Percentiles rank a stretch among this genome's conserved stretches.
Evolutionary conservation across 1,139 yeast species (phyloP).

Genomic region (Taphrina confusa): DNA sequence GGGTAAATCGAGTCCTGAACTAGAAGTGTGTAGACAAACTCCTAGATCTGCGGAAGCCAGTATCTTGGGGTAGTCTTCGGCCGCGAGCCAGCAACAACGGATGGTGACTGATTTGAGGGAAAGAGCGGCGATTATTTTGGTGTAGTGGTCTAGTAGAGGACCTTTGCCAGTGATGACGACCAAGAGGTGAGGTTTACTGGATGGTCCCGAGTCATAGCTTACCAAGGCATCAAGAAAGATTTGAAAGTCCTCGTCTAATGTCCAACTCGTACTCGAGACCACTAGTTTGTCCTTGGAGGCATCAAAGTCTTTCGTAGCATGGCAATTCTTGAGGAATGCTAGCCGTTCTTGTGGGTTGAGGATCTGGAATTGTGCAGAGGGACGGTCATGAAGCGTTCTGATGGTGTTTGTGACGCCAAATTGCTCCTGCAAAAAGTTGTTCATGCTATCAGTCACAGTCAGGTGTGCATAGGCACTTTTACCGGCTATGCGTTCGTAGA

Average conservation of each 20-base stretch:
- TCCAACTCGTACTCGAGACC: conserved; percentile 87
- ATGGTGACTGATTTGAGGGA: conserved; percentile 52
- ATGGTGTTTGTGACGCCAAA: conserved; percentile 13
- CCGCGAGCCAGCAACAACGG: conserved; percentile 71
- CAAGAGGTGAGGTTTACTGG: conserved; percentile 53
- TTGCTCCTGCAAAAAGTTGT: conserved; percentile 41
- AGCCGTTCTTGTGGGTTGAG: conserved; percentile 42
- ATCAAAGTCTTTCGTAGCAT: conserved; percentile 51
- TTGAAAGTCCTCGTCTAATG: conserved; percentile 89
- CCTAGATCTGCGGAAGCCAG: conserved; percentile 82
- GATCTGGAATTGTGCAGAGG: conserved; percentile 69
- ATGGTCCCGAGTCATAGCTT: conserved; percentile 54
- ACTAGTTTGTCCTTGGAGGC: conserved; percentile 47
- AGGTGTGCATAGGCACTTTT: conserved; percentile 66
- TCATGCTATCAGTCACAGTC: conserved; percentile 80
- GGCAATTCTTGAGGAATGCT: conserved; percentile 38
- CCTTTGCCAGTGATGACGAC: conserved; percentile 93
- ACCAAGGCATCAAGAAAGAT: conserved; percentile 69
- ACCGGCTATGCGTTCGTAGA: conserved; percentile 63
- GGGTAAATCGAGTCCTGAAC: conserved; percentile 91
- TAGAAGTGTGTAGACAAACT: conserved; percentile 83
- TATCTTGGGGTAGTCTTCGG: conserved; percentile 77
- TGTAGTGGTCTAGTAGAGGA: conserved; percentile 63
- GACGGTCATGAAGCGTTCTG: conserved; percentile 66
- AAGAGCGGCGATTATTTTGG: conserved; percentile 45